Conservation (phyloP, 306 rosid genomes). For the Vigna nakashimae region DNA sequence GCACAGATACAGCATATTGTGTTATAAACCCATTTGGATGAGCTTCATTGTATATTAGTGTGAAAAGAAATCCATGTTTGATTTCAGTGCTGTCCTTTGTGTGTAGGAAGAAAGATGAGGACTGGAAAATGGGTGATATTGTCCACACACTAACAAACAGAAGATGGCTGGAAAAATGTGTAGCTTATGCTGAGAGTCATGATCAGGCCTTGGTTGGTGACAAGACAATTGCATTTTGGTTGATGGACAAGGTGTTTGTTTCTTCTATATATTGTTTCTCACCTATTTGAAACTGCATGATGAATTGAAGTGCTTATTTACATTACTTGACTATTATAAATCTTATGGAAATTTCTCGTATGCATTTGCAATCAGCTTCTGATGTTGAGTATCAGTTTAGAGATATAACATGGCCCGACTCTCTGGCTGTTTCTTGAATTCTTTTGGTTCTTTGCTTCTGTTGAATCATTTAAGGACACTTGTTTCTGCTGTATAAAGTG, state of each 20-base stretch:
- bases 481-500: conserved; percentile 16
- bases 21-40: too few species aligned
- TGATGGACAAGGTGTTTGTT: conserved; percentile 93
- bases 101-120: conserved; percentile 78
- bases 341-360: conserved; percentile 29
- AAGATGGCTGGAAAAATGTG: conserved; percentile 96
- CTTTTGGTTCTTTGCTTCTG: conserved; percentile 29
- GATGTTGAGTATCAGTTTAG: conserved; percentile 32
- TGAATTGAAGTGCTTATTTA: conserved; percentile 31
- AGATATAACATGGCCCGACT: conserved; percentile 24
- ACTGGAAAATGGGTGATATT: conserved; percentile 87
- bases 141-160: conserved; percentile 84
- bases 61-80: conserved; percentile 23
- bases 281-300: conserved; percentile 33
- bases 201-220: conserved; percentile 99
- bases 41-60: neutral
- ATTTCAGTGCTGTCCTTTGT: conserved; percentile 19
- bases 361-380: conserved; percentile 39
- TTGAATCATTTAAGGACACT: conserved; percentile 27
- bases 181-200: conserved; percentile 97
- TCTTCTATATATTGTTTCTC: conserved; percentile 37
- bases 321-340: conserved; percentile 31
- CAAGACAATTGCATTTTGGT: conserved; percentile 98
- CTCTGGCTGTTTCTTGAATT: conserved; percentile 20
- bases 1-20: conserved; percentile 25